phyloP scores from a whole-genome alignment of 129 eudicot species.

The Pittosporum tobira region DNA sequence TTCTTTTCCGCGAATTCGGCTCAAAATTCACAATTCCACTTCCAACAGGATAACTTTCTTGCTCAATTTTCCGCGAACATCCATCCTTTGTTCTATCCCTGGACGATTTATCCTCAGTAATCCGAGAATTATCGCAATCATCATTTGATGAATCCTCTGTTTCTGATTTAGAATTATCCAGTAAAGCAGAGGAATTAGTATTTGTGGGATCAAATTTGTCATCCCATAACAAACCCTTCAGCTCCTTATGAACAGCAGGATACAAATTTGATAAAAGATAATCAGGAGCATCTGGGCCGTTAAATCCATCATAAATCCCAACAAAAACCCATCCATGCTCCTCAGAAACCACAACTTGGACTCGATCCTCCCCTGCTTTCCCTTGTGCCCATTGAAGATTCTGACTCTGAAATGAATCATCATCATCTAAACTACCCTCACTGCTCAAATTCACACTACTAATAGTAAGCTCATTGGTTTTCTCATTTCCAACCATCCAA shows the following conservation, averaged over 20 bases:
- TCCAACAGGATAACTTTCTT: constrained; percentile 40
- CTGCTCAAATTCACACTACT: constrained; percentile 73
- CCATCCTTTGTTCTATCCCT: constrained; percentile 26
- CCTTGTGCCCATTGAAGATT: constrained; percentile 99
- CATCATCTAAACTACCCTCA: constrained; percentile 65
- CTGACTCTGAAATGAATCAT: constrained; percentile 48
- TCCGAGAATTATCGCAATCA: not conserved
- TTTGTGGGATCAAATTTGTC: constrained; percentile 38
- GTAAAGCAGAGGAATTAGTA: constrained; percentile 11
- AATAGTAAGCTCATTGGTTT: constrained; percentile 52
- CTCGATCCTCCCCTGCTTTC: constrained; percentile 99
- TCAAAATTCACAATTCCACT: constrained; percentile 24
- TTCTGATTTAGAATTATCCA: constrained; percentile 5
- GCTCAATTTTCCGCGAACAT: constrained; percentile 27
- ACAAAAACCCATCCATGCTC: constrained; percentile 98
- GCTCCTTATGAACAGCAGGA: constrained; percentile 72
- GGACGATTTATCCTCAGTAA: not conserved
- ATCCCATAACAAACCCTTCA: constrained; percentile 87
- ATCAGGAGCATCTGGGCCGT: constrained; percentile 99
- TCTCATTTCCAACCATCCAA: constrained; percentile 61
- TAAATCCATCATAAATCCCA: constrained; percentile 96
- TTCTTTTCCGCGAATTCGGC: constrained; percentile 24
- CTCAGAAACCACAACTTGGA: constrained; percentile 93
- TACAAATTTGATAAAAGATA: constrained; percentile 78
- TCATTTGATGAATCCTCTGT: not conserved